Base-by-base conservation (phyloP, 805 yeast species). In the Pichia heedii region DNA sequence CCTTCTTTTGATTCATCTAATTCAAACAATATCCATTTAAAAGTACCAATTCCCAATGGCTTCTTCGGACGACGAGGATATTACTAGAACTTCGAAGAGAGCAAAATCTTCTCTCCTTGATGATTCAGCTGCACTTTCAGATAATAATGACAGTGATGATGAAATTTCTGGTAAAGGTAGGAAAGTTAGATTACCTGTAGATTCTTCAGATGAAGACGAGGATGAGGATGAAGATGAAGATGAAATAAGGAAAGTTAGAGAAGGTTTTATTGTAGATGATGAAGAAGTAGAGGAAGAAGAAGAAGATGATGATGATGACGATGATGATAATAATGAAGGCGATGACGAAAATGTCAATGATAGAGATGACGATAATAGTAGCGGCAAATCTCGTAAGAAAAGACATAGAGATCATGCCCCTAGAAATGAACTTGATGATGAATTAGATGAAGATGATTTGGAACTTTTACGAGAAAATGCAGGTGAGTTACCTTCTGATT, bases 251-350 rank as follows among this genome's bases (percentile, higher is more conserved):
- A 77, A 76, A 54, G 82, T 89, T 35, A 77, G 90, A 40, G 95
- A 88, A 49, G 97, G 96, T 0, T 88, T 90, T 62, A 89, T 90
- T 56, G 97, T 86, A 10, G 96, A 88, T 54, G 96, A 86, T 54
- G 95, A 84, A 46, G 94, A 80, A 19, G 84, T 75, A n/a, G 80
- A 71, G 21, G 80, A 71, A 13, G 79, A 39, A 4, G 67, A 36
- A n/a, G 67, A 57, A 5, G 67, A 60, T 16, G 34, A 19, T 8
- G 74, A 81, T 51, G 76, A 76, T 54, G 82, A 89, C 35, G 77
- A 90, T 39, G 95, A 88, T 48, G 97, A 96, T 0, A 88, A 89
- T 62, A 89, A 90, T 55, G 97, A 86, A 9, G 96, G 87, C 54
- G 96, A 86, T 54, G 95, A 84, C 45, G 94, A 80, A 19, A 84